These are phyloP conservation scores for Alloteropsis angusta DNA, from an alignment of 202 grass and related monocot species.

Conservation along the genomic window DNA sequence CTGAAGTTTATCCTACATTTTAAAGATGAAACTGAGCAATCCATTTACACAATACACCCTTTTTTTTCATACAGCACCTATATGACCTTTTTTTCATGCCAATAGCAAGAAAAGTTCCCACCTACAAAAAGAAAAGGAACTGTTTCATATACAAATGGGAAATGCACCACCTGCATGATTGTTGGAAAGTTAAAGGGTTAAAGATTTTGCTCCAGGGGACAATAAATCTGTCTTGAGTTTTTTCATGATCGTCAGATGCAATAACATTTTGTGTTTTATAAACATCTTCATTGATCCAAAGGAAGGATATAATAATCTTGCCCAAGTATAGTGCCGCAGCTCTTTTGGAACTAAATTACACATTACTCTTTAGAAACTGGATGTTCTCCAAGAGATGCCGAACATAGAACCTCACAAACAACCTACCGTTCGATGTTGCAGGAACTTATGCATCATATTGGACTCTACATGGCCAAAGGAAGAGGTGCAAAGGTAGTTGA, in stretches of 20 bases:
- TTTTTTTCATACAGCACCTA: neutral
- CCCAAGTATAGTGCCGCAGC: neutral
- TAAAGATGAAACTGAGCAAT: neutral
- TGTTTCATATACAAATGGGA: neutral
- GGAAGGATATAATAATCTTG: neutral
- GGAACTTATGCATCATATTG: constrained; percentile 82
- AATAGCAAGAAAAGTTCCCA: neutral
- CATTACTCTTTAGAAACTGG: neutral
- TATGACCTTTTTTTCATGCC: neutral
- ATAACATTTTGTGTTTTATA: neutral
- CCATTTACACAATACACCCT: neutral
- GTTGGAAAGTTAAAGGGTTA: constrained; percentile 2
- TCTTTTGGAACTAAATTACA: neutral
- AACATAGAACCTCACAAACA: neutral
- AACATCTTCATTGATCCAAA: neutral
- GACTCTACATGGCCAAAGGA: constrained; percentile 69
- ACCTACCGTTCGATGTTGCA: constrained; percentile 22
- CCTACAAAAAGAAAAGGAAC: neutral
- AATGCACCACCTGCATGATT: neutral
- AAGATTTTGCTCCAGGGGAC: neutral
- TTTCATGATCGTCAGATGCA: neutral
- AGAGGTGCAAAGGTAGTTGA: constrained; percentile 67
- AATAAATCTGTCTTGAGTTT: neutral
- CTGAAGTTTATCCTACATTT: neutral
- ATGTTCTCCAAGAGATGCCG: neutral